These are phyloP conservation scores for Carex sylvatica DNA, from an alignment of 202 grass and related monocot species.

Conservation along the genomic window DNA sequence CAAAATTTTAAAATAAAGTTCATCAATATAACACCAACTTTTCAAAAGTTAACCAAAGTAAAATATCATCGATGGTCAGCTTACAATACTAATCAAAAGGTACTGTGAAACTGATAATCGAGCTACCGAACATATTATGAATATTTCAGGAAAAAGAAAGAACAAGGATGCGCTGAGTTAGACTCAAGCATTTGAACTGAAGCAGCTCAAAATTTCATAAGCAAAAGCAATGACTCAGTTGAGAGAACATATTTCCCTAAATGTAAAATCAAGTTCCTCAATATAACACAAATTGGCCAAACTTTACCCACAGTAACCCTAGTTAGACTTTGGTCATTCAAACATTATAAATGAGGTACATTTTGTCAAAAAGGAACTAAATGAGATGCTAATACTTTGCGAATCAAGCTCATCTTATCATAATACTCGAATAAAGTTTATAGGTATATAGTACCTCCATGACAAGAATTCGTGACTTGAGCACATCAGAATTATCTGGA, in stretches of 20 bases:
- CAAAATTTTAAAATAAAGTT: neutral
- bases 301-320: conserved; percentile 53
- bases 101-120: conserved; percentile 37
- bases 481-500: conserved; percentile 65
- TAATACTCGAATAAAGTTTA: neutral
- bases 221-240: neutral
- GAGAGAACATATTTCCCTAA: neutral
- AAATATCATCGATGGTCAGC: conserved; percentile 61
- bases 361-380: neutral
- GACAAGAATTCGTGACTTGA: conserved; percentile 66
- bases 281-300: conserved; percentile 39
- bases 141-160: neutral
- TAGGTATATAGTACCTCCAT: conserved; percentile 39
- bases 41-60: conserved; percentile 46
- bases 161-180: neutral
- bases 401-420: neutral
- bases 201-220: neutral
- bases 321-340: conserved; percentile 30
- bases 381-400: neutral
- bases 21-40: conserved; percentile 36
- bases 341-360: neutral
- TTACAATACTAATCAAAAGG: conserved; percentile 43
- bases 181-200: neutral
- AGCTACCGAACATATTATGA: neutral
- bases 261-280: conserved; percentile 5